Evolutionary conservation across 768 basidiomycete genomes (phyloP).

Genomic region (Pleurotus citrinopileatus): DNA sequence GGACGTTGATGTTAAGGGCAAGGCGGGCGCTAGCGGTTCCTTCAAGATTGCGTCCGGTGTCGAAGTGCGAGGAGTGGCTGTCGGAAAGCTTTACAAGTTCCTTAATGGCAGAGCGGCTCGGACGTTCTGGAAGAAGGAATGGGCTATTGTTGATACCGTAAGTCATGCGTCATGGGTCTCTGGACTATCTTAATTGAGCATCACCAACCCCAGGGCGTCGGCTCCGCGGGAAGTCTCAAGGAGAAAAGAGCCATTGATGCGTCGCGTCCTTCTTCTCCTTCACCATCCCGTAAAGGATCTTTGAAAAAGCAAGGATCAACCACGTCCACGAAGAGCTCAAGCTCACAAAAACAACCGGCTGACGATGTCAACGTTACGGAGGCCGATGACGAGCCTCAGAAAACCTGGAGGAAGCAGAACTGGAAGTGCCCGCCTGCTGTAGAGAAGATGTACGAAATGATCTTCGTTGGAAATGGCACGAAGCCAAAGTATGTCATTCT

Average conservation of each 20-base stretch:
- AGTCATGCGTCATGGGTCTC: not conserved
- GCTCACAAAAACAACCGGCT: not conserved
- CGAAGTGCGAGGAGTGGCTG: slow-evolving; percentile 1
- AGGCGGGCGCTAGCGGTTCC: not conserved
- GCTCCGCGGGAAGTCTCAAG: not conserved
- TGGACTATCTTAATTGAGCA: not conserved
- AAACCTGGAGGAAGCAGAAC: not conserved
- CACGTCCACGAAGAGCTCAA: not conserved
- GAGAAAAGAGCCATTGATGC: slow-evolving; percentile 4
- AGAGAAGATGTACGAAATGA: slow-evolving; percentile 8
- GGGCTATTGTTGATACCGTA: not conserved
- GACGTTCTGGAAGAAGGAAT: slow-evolving; percentile 5
- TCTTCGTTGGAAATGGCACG: slow-evolving; percentile 5
- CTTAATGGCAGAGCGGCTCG: not conserved
- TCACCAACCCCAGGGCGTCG: not conserved
- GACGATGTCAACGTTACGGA: not conserved
- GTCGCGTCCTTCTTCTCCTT: not conserved
- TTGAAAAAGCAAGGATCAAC: not conserved
- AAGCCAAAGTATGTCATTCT: not conserved
- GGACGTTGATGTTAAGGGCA: not conserved
- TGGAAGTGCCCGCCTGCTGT: slow-evolving; percentile 7
- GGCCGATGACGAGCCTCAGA: not conserved
- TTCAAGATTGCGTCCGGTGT: not conserved
- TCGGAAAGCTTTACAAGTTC: not conserved
- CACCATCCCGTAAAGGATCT: not conserved